Evolutionary conservation across 2,329 filamentous ascomycete species (phyloP), one percentile per base, ranked within the genome.

Genomic region (Aspergillus quadrilineatus): DNA sequence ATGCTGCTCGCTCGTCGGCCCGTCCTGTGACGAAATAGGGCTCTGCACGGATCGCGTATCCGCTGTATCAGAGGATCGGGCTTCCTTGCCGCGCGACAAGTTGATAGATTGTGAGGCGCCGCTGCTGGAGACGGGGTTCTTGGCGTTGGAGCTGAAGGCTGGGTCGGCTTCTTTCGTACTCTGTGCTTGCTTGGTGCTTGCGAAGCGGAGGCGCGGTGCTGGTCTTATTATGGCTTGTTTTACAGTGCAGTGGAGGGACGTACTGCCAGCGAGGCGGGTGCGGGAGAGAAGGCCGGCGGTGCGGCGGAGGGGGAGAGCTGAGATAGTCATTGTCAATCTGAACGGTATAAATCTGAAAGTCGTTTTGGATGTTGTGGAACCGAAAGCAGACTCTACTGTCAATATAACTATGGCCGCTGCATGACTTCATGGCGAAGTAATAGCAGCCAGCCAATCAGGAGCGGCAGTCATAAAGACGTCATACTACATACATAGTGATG

Each of bases 1-100:
- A 43, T 62, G 47, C 22, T 17, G 22, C 46, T 49, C 56, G 10
- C 45, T 69, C 17, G 15, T 45, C 12, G 28, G 8, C 12, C 39
- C 39, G 4, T 42, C 39, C 39, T 45, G 39, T 10, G n/a, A 7
- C 4, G 53, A 55, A 30, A 55, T 50, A 2, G 53, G 53, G 12
- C 29, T 39, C 47, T 55, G 47, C 37, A 50, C 46, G 9, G 46
- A 50, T 15, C 37, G 37, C 9, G 37, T 55, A 30, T 55, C 46
- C 4, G 53, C 37, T 7, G 15, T 45, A 17, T 55, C 53, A 3
- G 46, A 41, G 10, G 47, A 22, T 1, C 53, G 45, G 6, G 37
- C 41, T 22, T 55, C 47, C 22, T 49, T 55, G 15, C 53, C 46
- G 53, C 53, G 53, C 15, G 53, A 45, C 4, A 50, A 4, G 39